Evolutionary conservation across 805 yeast genomes (phyloP), one percentile per base, ranked within the genome.

Genomic region (baker's yeast (Saccharomyces cerevisiae)): DNA sequence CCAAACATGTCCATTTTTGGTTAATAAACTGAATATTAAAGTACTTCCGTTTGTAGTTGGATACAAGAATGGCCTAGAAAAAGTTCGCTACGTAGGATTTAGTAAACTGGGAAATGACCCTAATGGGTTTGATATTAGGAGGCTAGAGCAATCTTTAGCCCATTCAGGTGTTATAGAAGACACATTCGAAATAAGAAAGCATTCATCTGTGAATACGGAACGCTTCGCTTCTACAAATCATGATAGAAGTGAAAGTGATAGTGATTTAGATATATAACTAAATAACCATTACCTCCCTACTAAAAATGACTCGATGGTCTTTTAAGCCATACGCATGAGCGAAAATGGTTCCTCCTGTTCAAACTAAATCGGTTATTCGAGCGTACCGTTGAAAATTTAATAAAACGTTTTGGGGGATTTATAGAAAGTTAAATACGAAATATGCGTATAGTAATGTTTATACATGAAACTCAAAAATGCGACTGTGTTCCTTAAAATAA

Each of bases 31-130:
- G 43, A 72, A 74, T 2, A 76, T 89, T 50, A 80, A 84, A 64
- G 82, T 85, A 10, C 73, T 89, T 4, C 96, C 96, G 0, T 84
- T 83, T 59, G 82, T 88, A 2, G 68, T 85, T 1, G 73, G 82
- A 8, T 89, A 84, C 63, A 72, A 70, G 11, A 72, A 78, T 41
- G 91, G 91, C 1, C 68, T 75, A 47, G 92, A 87, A 60, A 64
- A 73, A 3, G 75, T 77, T 13, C 70, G 88, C 56, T 62, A 87
- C 4, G 76, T 87, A 4, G 96, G 96, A 5, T 84, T 89, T 61
- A 84, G 83, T 51, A 77, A 79, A 31, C 70, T 88, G 47, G 79
- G 82, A 29, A 75, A 74, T 36, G 71, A 76, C 50, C 70, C 75
- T 2, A 74, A 76, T 51, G 77, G 73, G 46, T 82, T 84, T 60